These are phyloP conservation scores for Terfezia claveryi DNA, from an alignment of 495 filamentous ascomycete genomes.

Conservation along the genomic window DNA sequence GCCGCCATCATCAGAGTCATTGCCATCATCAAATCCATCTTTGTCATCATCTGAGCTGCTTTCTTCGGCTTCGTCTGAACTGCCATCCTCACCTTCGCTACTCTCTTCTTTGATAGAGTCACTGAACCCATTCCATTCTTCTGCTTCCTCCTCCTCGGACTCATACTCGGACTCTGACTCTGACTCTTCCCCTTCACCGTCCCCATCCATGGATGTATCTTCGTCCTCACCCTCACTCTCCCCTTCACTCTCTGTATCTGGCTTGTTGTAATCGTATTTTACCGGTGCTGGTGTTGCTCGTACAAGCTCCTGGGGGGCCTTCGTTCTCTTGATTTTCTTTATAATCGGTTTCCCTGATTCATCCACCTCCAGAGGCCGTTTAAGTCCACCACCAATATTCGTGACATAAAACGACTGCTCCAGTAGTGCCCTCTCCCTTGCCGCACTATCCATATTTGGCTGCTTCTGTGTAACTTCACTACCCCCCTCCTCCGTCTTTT, in stretches of 20 bases:
- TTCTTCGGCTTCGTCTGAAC: constrained; percentile 10
- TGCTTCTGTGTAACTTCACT: not conserved
- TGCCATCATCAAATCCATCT: constrained; percentile 14
- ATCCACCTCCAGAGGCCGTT: constrained; percentile 61
- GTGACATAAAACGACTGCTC: constrained; percentile 1
- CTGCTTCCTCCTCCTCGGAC: constrained; percentile 4
- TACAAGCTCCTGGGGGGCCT: constrained; percentile 13
- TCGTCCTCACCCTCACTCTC: constrained; percentile 10
- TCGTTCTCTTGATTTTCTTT: constrained; percentile 35
- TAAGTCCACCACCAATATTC: constrained; percentile 54
- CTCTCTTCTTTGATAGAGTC: constrained; percentile 7
- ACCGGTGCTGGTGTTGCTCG: constrained; percentile 6
- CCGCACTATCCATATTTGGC: not conserved
- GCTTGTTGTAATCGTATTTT: not conserved
- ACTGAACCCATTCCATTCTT: constrained; percentile 10
- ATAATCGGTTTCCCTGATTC: constrained; percentile 58
- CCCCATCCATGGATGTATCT: constrained; percentile 9
- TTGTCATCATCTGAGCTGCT: constrained; percentile 18
- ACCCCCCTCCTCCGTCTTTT: not conserved
- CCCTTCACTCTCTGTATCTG: constrained; percentile 6
- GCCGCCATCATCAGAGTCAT: constrained; percentile 15
- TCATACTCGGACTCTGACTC: no score
- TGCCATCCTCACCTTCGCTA: constrained; percentile 13
- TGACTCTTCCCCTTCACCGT: constrained; percentile 13
- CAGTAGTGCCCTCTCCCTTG: not conserved